Evolutionary conservation across 306 rosid species (phyloP), one percentile per base, ranked within the genome.

Genomic region (Cicer judaicum): DNA sequence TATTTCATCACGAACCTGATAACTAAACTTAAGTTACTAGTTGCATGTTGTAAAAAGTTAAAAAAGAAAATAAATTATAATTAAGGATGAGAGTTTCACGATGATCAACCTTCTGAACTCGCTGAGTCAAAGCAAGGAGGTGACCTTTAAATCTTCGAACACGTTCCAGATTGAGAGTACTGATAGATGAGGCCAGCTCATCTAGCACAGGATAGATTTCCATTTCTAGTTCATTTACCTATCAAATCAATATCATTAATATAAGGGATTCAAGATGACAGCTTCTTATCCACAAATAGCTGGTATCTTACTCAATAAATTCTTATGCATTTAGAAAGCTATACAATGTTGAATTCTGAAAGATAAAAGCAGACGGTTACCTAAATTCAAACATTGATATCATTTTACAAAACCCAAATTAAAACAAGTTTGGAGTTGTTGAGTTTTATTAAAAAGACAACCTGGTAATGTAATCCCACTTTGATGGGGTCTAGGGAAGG

Each of bases 1-100:
- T 81, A 95, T 89, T 87, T 95, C 99, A 86, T 95, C 99, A 62
- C 98, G 90, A 82, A 92, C 99, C 98, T 91, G 78, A 41, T 76
- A 72, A 82, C 68, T 68, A 24, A 73, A 49, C 62, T 18, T 1
- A 72, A 74, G 64, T 68, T 79, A 78, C 75, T 42, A 41, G 19
- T 61, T 42, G 38, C 72, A 57, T 74, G 57, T 44, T 5, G 66
- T 7, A 49, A 43, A 61, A 78, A 62, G 52, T 50, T 69, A 34
- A 29, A 53, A 57, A 57, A 19, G 29, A 71, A 46, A 73, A 41
- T 2, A 34, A 48, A 52, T 7, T 14, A 72, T 36, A 84, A 39
- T 55, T 36, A 76, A 75, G 59, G 44, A 53, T 65, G 65, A 68
- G 78, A 73, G 54, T 36, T 64, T 42, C 60, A 24, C 7, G 10